phyloP scores from a whole-genome alignment of 805 yeast species.

The Grigorovia transvaalensis region DNA sequence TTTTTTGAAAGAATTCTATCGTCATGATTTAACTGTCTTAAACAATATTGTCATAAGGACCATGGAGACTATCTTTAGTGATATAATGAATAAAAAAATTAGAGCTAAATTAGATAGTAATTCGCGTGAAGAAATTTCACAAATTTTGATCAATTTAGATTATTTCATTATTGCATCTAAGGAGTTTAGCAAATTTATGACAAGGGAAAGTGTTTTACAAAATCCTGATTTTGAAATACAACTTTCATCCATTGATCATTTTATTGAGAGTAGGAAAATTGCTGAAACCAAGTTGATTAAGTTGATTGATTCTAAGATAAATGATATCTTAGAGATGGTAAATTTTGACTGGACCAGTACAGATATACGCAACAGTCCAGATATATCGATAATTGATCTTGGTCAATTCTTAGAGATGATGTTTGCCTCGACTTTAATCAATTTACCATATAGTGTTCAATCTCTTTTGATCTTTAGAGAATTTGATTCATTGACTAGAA shows the following conservation, averaged over 20 bases:
- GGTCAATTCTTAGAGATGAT: constrained; percentile 76
- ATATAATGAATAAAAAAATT: constrained; percentile 56
- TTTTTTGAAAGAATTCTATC: constrained; percentile 57
- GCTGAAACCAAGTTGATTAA: constrained; percentile 77
- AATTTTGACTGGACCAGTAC: constrained; percentile 76
- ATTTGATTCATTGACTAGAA: constrained; percentile 71
- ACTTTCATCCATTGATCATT: constrained; percentile 43
- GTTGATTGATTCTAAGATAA: constrained; percentile 70
- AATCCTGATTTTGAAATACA: constrained; percentile 34
- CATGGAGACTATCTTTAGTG: constrained; percentile 59
- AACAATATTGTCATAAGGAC: constrained; percentile 49
- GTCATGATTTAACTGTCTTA: constrained; percentile 49
- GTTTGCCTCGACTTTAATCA: constrained; percentile 74
- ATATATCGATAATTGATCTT: constrained; percentile 67
- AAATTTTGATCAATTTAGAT: constrained; percentile 79
- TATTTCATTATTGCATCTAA: constrained; percentile 68
- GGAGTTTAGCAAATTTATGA: constrained; percentile 43
- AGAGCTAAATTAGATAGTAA: constrained; percentile 52
- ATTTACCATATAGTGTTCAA: constrained; percentile 67
- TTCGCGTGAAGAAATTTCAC: constrained; percentile 84
- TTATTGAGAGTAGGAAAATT: constrained; percentile 48
- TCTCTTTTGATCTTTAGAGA: constrained; percentile 77
- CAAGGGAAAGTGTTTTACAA: constrained; percentile 28
- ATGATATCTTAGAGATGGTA: constrained; percentile 70
- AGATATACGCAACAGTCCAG: constrained; percentile 47